phyloP scores from a whole-genome alignment of 805 yeast species.

The Scheffersomyces ergatensis region DNA sequence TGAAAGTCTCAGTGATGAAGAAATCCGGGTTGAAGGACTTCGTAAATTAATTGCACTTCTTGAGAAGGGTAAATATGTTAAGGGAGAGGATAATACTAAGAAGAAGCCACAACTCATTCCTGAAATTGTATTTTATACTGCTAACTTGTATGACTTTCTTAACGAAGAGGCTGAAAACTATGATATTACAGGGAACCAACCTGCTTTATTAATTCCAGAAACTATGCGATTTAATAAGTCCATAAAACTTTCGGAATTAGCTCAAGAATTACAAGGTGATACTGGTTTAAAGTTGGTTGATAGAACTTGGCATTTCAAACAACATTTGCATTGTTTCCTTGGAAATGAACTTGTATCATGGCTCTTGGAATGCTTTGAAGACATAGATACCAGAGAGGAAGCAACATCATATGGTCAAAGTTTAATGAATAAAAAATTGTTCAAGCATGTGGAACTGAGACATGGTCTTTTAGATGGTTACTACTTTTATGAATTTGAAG shows the following conservation, averaged over 20 bases:
- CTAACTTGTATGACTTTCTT: slow-evolving; percentile 69
- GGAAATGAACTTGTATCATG: slow-evolving; percentile 87
- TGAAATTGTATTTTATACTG: slow-evolving; percentile 84
- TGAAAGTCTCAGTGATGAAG: slow-evolving; percentile 76
- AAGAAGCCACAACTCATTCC: slow-evolving; percentile 55
- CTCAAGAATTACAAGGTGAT: slow-evolving; percentile 62
- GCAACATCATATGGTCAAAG: slow-evolving; percentile 79
- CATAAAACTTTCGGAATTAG: slow-evolving; percentile 51
- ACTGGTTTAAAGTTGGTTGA: slow-evolving; percentile 69
- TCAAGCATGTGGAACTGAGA: slow-evolving; percentile 78
- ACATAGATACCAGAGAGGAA: slow-evolving; percentile 76
- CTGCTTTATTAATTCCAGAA: slow-evolving; percentile 31
- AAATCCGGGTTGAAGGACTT: slow-evolving; percentile 88
- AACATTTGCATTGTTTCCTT: slow-evolving; percentile 72
- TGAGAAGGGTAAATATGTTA: slow-evolving; percentile 51
- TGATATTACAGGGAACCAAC: slow-evolving; percentile 34
- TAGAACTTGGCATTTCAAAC: slow-evolving; percentile 87
- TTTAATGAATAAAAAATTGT: slow-evolving; percentile 68
- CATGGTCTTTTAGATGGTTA: slow-evolving; percentile 92
- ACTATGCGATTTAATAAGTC: slow-evolving; percentile 44
- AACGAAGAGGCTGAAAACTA: slow-evolving; percentile 43
- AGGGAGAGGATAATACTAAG: slow-evolving; percentile 16
- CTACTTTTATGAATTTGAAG: slow-evolving; percentile 73
- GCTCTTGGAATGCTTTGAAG: slow-evolving; percentile 76
- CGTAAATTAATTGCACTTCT: slow-evolving; percentile 63